Base-by-base conservation (phyloP, 139 green algal species). In the Chlorella ohadii region DNA sequence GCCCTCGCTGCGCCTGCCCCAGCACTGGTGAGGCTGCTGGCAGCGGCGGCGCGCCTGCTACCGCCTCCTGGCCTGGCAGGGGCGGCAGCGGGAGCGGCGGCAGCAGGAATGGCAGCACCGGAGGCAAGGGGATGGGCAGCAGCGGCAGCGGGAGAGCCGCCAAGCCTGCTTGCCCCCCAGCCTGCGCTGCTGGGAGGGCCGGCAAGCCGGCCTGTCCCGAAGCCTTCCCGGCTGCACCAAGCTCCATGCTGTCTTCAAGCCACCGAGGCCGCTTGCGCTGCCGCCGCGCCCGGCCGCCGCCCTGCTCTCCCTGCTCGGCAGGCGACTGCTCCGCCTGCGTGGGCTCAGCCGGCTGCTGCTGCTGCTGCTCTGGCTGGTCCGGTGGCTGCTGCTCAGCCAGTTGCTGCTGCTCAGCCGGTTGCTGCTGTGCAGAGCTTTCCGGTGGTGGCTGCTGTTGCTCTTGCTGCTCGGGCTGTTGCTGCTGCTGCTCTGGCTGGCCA, bases 241-340 rank as follows among this genome's bases (percentile, higher is more conserved):
- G n/a, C 11, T 71, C 64, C 11, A 71, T 27, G n/a, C 34, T 71
- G 12, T 71, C 64, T 25, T 34, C 11, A 3, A 71, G 64, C 64
- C 64, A 71, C 13, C 64, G 64, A 4, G 64, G 64, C 64, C 64
- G 64, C 64, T 71, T 71, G 64, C 64, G 64, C n/a, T 71, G 64
- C n/a, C 64, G 64, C 64, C 64, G 64, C 31, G 20, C 64, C 25
- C 64, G n/a, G 4, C n/a, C n/a, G 25, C 22, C 64, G 11, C 19
- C 71, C 23, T 78, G 41, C 71, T 78, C 38, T 41, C 64, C 25
- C 41, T 78, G 71, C 71, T 78, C 25, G 19, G 20, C 38, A 59
- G 51, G 22, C 11, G 36, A 15, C 5, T 27, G 31, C 23, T 36
- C 31, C 0, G 34, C 19, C 4, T 38, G 70, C 70, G 34, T 13